A percentile compares a stretch with the other conserved stretches of the same genome.
phyloP scores from a whole-genome alignment of 805 yeast genomes.

The Barnettozyma populi region DNA sequence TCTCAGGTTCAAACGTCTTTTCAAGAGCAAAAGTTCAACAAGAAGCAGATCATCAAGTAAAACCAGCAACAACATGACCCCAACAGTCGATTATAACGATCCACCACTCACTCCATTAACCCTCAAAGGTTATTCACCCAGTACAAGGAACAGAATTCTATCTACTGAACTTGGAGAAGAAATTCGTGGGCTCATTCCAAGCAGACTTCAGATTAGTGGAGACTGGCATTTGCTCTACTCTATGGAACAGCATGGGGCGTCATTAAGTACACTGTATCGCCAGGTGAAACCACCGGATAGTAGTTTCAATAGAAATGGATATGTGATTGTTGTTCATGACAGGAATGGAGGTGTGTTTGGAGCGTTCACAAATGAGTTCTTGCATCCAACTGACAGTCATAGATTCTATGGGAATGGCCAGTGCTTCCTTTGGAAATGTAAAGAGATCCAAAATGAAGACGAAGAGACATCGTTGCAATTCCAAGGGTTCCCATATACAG shows the following conservation, averaged over 20 bases:
- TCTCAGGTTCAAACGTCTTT: conserved; percentile 1
- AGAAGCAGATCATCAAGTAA: not conserved
- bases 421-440: conserved; percentile 86
- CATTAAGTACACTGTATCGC: conserved; percentile 71
- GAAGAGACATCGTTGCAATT: conserved; percentile 35
- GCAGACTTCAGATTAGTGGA: conserved; percentile 69
- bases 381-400: conserved; percentile 64
- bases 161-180: conserved; percentile 65
- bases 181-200: conserved; percentile 66
- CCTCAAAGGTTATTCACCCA: conserved; percentile 53
- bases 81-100: not conserved
- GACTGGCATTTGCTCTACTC: conserved; percentile 78
- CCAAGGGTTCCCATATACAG: conserved; percentile 83
- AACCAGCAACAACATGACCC: not conserved
- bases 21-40: not conserved
- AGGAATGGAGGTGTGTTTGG: conserved; percentile 64
- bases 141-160: conserved; percentile 56
- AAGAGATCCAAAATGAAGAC: conserved; percentile 27
- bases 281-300: conserved; percentile 40
- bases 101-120: conserved; percentile 50
- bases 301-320: conserved; percentile 52
- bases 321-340: conserved; percentile 69
- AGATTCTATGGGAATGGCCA: conserved; percentile 92
- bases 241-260: conserved; percentile 90
- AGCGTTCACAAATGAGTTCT: conserved; percentile 66